Evolutionary conservation across 2,329 filamentous ascomycete species (phyloP), one percentile per base, ranked within the genome.

Genomic region (Dactylellina haptotyla): DNA sequence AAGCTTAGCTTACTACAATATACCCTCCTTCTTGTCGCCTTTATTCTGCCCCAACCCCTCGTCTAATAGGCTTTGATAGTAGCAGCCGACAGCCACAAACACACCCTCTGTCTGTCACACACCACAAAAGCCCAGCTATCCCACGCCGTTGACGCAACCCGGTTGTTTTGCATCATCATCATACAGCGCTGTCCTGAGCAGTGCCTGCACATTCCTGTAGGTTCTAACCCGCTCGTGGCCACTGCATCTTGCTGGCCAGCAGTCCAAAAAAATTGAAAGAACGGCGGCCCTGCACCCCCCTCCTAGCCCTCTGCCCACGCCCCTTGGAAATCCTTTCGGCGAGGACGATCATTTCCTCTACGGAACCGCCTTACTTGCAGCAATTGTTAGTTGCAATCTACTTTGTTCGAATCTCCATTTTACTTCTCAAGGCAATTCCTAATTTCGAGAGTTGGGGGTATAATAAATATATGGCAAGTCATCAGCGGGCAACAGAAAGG

Each of bases 61-160:
- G 67, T 72, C 59, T 71, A 71, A 71, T 64, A 62, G 56, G 56
- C 56, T 65, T 72, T 59, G 58, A 72, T 72, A 54, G 48, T 72
- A 72, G 65, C 50, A 63, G 26, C 57, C 57, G 41, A 54, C 46
- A 72, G 67, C 67, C 58, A 72, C 67, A 72, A 71, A 71, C 41
- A 64, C 51, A 58, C 53, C n/a, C n/a, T n/a, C n/a, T n/a, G n/a
- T n/a, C n/a, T 59, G 67, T 72, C 67, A 72, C 67, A 72, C 59
- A 72, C 59, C 67, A 57, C 67, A 58, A 64, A 65, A 43, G 18
- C 45, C 56, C 59, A 59, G 67, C 59, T 64, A 34, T 72, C 39
- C 53, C 46, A 65, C 59, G 67, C 67, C 53, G 67, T 72, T 72
- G 67, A 72, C 59, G 67, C 67, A 72, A 72, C 58, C 63, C 59